Evolutionary conservation across 306 rosid genomes (phyloP).

Genomic region (Arachis hypogaea): DNA sequence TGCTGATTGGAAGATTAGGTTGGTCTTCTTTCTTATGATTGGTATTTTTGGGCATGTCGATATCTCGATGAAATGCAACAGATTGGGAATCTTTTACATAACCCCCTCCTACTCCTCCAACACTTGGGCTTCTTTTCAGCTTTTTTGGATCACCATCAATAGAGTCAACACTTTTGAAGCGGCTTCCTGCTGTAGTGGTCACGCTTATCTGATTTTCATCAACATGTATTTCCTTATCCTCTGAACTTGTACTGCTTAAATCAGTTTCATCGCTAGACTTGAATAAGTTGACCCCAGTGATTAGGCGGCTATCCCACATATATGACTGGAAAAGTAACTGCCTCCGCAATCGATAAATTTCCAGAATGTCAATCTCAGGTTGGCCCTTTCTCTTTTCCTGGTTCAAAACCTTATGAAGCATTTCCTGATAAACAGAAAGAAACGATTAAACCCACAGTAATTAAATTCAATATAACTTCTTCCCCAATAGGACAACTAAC

Average conservation of each 20-base stretch:
- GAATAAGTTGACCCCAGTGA: conserved; percentile 51
- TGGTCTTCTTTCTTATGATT: conserved; percentile 47
- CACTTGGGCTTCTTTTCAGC: conserved; percentile 40
- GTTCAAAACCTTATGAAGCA: conserved; percentile 58
- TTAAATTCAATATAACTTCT: conserved; percentile 30
- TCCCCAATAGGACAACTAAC: conserved; percentile 12
- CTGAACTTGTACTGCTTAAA: conserved; percentile 50
- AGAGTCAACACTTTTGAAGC: conserved; percentile 49
- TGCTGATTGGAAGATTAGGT: conserved; percentile 41
- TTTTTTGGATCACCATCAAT: conserved; percentile 45
- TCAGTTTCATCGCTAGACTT: conserved; percentile 41
- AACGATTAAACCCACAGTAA: conserved; percentile 30
- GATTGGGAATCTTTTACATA: conserved; percentile 41
- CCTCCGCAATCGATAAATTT: conserved; percentile 80
- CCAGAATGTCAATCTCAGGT: conserved; percentile 78
- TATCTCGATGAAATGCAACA: conserved; percentile 46
- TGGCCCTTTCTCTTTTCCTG: conserved; percentile 62
- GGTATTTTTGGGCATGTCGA: conserved; percentile 31
- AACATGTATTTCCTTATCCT: conserved; percentile 47
- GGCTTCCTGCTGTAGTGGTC: conserved; percentile 46
- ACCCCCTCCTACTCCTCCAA: conserved; percentile 45
- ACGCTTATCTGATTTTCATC: conserved; percentile 50
- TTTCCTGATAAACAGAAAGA: conserved; percentile 55
- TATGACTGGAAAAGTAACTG: conserved; percentile 82
- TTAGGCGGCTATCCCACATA: conserved; percentile 84